Base-by-base conservation (phyloP, 1,139 yeast genomes). In the Pichiaceae sp. region DNA sequence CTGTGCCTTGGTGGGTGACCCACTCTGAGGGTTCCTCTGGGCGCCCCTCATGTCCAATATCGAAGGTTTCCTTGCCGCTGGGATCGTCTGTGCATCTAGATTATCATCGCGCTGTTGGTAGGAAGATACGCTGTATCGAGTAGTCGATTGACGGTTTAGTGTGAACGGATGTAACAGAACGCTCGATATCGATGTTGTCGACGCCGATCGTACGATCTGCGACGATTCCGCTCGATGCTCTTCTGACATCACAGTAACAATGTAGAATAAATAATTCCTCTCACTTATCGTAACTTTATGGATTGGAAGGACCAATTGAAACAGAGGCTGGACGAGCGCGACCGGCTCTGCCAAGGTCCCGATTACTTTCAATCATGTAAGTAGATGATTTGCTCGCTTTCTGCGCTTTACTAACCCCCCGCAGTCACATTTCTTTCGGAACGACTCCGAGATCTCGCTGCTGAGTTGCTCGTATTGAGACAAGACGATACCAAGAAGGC, bases 391-490 rank as follows among this genome's bases (percentile, higher is more conserved):
- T 4, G 19, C 9, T 27, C 23, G 7, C 24, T 21, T 7, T 21
- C 11, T 21, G 24, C 24, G 24, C 7, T 7, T 1, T 18, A 39
- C 43, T 39, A 34, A 38, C 40, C 20, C 25, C 6, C 11, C 19
- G n/a, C 14, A 23, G 34, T 36, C 6, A 11, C 15, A 15, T 24
- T 48, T 50, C 46, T 29, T 33, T 12, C 16, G 8, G 35, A 17
- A 15, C 9, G 40, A 21, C 35, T 48, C n/a, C 30, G 30, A 14
- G 17, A 29, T 11, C 26, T 45, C 19, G 46, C 45, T 16, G 27
- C 21, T 6, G 46, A 48, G 29, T 18, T 46, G 15, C 37, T 34
- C 25, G 9, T 40, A 16, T 31, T 48, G 5, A 25, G 28, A 15
- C 6, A 14, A 11, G 28, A 25, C 28, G 28, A 25, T 6, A 25